A percentile compares a stretch with the other conserved stretches of the same genome.
phyloP scores from a whole-genome alignment of 352 stramenopile genomes.

The Phytophthora meadii region DNA sequence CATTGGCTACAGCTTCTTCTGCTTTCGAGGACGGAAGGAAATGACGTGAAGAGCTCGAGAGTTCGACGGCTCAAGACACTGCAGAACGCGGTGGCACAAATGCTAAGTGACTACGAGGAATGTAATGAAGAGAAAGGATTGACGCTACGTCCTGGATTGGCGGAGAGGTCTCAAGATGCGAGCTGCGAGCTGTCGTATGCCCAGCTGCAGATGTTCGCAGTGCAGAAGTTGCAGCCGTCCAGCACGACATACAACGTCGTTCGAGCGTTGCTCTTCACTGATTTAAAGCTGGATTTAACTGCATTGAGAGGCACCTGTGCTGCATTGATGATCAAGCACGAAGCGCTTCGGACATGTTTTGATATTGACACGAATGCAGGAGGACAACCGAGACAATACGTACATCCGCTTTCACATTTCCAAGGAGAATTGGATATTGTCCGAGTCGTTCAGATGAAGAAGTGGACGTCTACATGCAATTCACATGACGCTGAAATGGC shows the following conservation, averaged over 20 bases:
- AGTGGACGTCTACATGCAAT: neutral
- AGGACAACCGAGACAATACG: slow-evolving; percentile 43
- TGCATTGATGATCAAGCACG: slow-evolving; percentile 48
- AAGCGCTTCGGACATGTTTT: slow-evolving; percentile 57
- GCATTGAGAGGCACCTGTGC: slow-evolving; percentile 37
- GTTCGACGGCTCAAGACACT: slow-evolving; percentile 24
- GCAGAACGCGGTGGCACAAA: slow-evolving; percentile 16
- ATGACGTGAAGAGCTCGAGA: slow-evolving; percentile 1
- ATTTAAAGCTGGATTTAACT: slow-evolving; percentile 20
- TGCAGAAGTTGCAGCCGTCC: slow-evolving; percentile 47
- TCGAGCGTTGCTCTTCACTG: slow-evolving; percentile 38
- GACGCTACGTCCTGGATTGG: slow-evolving; percentile 25
- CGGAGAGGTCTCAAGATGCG: neutral
- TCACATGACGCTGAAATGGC: slow-evolving; percentile 14
- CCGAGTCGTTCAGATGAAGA: slow-evolving; percentile 5
- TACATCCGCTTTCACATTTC: slow-evolving; percentile 33
- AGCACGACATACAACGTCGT: slow-evolving; percentile 66
- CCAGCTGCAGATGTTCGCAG: slow-evolving; percentile 67
- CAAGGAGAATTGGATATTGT: slow-evolving; percentile 7
- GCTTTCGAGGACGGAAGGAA: slow-evolving; percentile 16
- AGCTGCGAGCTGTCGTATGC: slow-evolving; percentile 50
- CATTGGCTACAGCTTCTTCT: slow-evolving; percentile 50
- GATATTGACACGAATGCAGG: slow-evolving; percentile 25
- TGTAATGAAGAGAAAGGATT: slow-evolving; percentile 5
- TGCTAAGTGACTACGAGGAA: slow-evolving; percentile 18